A percentile compares a stretch with the other conserved stretches of the same genome.
Evolutionary conservation across 331 rosid species (phyloP).

Genomic region (Phaseolus coccineus): DNA sequence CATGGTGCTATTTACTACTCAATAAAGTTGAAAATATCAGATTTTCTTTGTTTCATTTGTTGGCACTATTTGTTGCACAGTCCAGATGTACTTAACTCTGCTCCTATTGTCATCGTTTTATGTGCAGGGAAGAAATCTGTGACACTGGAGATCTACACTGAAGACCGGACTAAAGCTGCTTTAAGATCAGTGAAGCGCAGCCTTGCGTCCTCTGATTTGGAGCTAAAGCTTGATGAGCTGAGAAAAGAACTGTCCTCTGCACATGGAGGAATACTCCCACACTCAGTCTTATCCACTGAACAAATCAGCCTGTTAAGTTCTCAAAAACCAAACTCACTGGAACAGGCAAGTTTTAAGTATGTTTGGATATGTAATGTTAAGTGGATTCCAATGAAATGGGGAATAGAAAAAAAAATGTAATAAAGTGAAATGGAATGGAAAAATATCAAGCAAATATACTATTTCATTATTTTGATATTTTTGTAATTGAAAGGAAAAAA

Average conservation of each 20-base stretch:
- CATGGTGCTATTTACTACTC: background rate
- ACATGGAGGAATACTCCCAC: slow-evolving; percentile 89
- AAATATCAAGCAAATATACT: background rate
- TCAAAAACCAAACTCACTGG: slow-evolving; percentile 74
- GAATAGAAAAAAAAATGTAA: background rate
- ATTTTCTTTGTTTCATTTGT: background rate
- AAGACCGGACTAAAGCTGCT: slow-evolving; percentile 57
- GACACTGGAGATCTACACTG: slow-evolving; percentile 63
- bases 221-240: slow-evolving; percentile 80
- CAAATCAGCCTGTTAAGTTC: slow-evolving; percentile 71
- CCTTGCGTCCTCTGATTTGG: slow-evolving; percentile 67
- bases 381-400: background rate
- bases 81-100: slow-evolving; percentile 24
- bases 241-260: slow-evolving; percentile 73
- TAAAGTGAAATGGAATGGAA: background rate
- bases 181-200: slow-evolving; percentile 58
- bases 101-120: slow-evolving; percentile 9
- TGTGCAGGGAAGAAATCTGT: slow-evolving; percentile 69
- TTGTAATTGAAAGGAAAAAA: background rate
- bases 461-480: background rate
- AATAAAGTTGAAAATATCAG: slow-evolving; percentile 24
- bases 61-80: slow-evolving; percentile 21
- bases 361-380: background rate
- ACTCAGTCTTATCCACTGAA: slow-evolving; percentile 82
- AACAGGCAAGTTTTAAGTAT: slow-evolving; percentile 62